Conservation (phyloP, 2,329 filamentous ascomycete genomes). For the Nothophaeocryptopus gaeumannii region DNA sequence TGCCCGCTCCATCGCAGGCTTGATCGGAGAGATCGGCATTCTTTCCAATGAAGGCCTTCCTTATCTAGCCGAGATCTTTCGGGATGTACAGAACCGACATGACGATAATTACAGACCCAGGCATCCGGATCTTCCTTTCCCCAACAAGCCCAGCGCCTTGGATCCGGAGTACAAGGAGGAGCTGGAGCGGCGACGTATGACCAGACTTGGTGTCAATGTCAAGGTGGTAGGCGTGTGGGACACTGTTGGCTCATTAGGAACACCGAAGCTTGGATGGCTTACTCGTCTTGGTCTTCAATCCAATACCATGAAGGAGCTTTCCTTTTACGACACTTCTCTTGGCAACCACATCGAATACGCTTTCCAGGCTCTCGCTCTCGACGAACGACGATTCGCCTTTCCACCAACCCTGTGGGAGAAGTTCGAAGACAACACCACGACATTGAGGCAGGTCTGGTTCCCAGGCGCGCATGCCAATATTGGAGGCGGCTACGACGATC, state of each 20-base stretch:
- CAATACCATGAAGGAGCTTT: constrained; percentile 36
- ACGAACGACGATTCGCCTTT: constrained; percentile 43
- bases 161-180: constrained; percentile 45
- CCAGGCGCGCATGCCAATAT: constrained; percentile 47
- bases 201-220: constrained; percentile 35
- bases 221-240: constrained; percentile 48
- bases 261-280: constrained; percentile 46
- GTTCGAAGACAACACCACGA: constrained; percentile 42
- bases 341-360: constrained; percentile 41
- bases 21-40: constrained; percentile 47
- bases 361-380: constrained; percentile 46
- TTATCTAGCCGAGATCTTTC: constrained; percentile 47
- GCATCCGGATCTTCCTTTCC: constrained; percentile 47
- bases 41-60: constrained; percentile 48
- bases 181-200: constrained; percentile 35
- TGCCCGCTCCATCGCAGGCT: constrained; percentile 45
- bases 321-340: constrained; percentile 50
- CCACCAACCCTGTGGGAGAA: constrained; percentile 45
- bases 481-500: constrained; percentile 46
- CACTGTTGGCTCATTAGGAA: constrained; percentile 46
- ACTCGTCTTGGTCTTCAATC: constrained; percentile 35
- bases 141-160: constrained; percentile 45
- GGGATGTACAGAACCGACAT: constrained; percentile 45
- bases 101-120: constrained; percentile 45
- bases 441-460: constrained; percentile 49